A percentile compares a stretch with the other conserved stretches of the same genome.
phyloP scores from a whole-genome alignment of 1,139 yeast genomes.

The Eremothecium gossypii region DNA sequence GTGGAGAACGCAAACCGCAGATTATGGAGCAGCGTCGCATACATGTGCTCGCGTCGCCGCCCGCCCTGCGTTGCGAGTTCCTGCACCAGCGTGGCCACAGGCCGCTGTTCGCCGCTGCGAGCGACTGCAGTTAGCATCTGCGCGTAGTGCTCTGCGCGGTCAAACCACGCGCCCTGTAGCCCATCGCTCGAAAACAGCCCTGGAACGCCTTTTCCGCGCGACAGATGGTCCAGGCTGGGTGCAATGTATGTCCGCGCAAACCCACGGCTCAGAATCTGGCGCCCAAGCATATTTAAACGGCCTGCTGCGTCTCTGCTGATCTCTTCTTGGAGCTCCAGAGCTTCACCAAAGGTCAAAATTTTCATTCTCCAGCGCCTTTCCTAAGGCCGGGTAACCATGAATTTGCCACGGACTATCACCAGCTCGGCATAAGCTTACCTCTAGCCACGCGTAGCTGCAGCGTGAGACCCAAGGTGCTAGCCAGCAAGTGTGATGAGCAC shows the following conservation, averaged over 20 bases:
- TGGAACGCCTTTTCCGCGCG: conserved; percentile 34
- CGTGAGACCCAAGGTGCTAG: neutral
- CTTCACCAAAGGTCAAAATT: too few species aligned
- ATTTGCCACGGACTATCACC: too few species aligned
- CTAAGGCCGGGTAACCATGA: too few species aligned
- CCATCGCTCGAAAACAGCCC: conserved; percentile 50
- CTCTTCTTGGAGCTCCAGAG: too few species aligned
- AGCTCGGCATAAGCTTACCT: too few species aligned
- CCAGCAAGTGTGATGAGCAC: conserved; percentile 2
- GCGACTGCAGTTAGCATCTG: conserved; percentile 36
- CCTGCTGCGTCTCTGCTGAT: too few species aligned
- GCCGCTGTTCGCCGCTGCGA: conserved; percentile 15
- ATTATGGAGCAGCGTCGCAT: conserved; percentile 53
- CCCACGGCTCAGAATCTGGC: conserved; percentile 5
- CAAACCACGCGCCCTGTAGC: conserved; percentile 50
- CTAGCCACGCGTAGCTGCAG: neutral
- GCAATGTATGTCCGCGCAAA: conserved; percentile 13
- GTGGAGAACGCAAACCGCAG: conserved; percentile 51
- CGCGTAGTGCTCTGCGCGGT: conserved; percentile 42
- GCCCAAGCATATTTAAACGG: conserved; percentile 7
- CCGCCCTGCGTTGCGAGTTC: conserved; percentile 25
- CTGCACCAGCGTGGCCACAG: conserved; percentile 24
- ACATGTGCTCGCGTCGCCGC: conserved; percentile 38
- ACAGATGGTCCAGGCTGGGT: conserved; percentile 21
- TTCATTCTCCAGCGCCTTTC: too few species aligned